Evolutionary conservation across 257 asterid genomes (phyloP).

Genomic region (Fraxinus cuspidata): DNA sequence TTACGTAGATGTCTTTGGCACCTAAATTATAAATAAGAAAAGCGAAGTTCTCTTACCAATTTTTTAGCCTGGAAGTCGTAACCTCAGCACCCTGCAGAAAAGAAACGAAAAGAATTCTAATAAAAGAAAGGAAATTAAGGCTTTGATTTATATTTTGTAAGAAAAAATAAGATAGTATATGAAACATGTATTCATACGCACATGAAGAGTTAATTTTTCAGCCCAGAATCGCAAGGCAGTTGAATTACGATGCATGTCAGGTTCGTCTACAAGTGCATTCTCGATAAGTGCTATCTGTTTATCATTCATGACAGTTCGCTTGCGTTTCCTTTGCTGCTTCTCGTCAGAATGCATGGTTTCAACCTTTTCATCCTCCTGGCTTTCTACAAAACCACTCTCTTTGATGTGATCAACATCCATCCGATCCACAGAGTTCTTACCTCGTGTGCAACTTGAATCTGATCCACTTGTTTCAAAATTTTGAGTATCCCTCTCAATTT

Average conservation of each 20-base stretch:
- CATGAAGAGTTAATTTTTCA: conserved; percentile 72
- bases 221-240: conserved; percentile 64
- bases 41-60: conserved; percentile 60
- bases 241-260: conserved; percentile 90
- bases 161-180: neutral
- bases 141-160: neutral
- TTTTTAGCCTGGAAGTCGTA: conserved; percentile 84
- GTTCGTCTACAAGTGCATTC: conserved; percentile 74
- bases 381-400: conserved; percentile 51
- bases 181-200: conserved; percentile 38
- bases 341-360: conserved; percentile 67
- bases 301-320: conserved; percentile 90
- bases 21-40: conserved; percentile 14
- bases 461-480: conserved; percentile 72
- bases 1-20: neutral
- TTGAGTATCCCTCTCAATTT: conserved; percentile 52
- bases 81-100: conserved; percentile 90
- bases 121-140: conserved; percentile 16
- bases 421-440: conserved; percentile 49
- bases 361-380: conserved; percentile 60
- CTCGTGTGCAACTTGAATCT: conserved; percentile 75
- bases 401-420: conserved; percentile 54
- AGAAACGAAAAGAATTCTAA: conserved; percentile 21
- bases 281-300: conserved; percentile 74
- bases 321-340: conserved; percentile 85